Base-by-base conservation (phyloP, 139 green algal genomes). In the Pleodorina starrii region DNA sequence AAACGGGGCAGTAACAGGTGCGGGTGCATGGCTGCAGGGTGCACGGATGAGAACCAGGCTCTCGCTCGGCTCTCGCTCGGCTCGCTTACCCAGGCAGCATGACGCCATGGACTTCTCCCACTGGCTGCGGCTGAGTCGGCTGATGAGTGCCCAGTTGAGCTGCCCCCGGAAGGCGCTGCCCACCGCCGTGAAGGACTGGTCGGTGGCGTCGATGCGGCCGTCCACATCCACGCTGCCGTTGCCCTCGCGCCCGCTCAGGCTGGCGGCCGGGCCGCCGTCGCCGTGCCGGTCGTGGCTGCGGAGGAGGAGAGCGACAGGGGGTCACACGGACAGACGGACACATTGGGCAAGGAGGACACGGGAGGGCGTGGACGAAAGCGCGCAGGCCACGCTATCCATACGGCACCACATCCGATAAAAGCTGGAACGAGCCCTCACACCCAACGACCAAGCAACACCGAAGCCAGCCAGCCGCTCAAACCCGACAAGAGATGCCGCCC, bases 101-200 rank as follows among this genome's bases (percentile, higher is more conserved):
- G 85, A 90, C 80, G 91, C 91, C 91, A 94, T 94, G 63, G 44
- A 74, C 74, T 92, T 94, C 80, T 94, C 91, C 91, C 91, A 94
- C 50, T 92, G 88, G 46, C 87, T 89, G 36, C 91, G 79, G 50
- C 80, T 89, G 73, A 94, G 86, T 46, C 85, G 72, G 66, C 79
- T 90, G 80, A 94, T 91, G 73, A 94, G 88, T 6, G 21, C 44
- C 91, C 91, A 94, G 85, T 92, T 88, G 23, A 92, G 79, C 76
- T 84, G 60, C 32, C 90, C 90, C 23, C 73, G 72, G 83, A 89
- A 92, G 4, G 71, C 85, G 1, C 42, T 38, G 57, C 85, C 90
- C 35, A 92, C 90, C 1, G 86, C 86, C 19, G 86, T 92, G 78
- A 92, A 90, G 35, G 84, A 88, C 27, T 84, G 59, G 83, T 89